Conservation (phyloP, 139 green algal genomes). For the Chlorella sp. region DNA sequence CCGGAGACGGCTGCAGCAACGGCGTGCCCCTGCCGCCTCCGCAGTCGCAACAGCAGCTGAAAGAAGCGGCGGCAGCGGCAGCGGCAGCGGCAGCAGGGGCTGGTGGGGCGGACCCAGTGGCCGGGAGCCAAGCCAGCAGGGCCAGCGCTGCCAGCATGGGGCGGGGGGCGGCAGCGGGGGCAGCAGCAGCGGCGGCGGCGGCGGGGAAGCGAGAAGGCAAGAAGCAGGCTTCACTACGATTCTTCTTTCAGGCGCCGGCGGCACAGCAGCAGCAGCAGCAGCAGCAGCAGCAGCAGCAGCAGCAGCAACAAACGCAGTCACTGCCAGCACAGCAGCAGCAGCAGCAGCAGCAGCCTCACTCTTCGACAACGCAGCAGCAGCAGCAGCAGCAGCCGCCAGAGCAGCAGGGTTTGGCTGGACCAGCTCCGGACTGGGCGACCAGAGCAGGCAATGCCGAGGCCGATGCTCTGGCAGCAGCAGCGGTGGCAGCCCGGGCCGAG, state of each 20-base stretch:
- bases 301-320: background rate
- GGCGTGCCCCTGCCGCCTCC: background rate
- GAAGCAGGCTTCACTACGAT: conserved; percentile 23
- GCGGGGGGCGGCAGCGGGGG: background rate
- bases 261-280: conserved; percentile 7
- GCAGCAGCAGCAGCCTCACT: background rate
- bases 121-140: background rate
- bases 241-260: conserved; percentile 7
- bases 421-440: background rate
- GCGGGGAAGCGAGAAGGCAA: background rate
- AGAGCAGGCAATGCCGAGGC: background rate
- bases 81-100: background rate
- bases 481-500: background rate
- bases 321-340: background rate
- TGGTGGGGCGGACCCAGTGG: background rate
- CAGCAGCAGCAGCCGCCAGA: background rate
- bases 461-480: background rate
- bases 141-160: background rate
- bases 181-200: background rate
- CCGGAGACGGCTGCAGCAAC: background rate
- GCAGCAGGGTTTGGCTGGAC: background rate
- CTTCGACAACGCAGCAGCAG: background rate
- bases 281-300: background rate
- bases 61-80: background rate
- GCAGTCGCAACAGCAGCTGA: conserved; percentile 1